These are phyloP conservation scores for Naganishia sp. DNA, from an alignment of 1,284 basidiomycete species.

Conservation along the genomic window DNA sequence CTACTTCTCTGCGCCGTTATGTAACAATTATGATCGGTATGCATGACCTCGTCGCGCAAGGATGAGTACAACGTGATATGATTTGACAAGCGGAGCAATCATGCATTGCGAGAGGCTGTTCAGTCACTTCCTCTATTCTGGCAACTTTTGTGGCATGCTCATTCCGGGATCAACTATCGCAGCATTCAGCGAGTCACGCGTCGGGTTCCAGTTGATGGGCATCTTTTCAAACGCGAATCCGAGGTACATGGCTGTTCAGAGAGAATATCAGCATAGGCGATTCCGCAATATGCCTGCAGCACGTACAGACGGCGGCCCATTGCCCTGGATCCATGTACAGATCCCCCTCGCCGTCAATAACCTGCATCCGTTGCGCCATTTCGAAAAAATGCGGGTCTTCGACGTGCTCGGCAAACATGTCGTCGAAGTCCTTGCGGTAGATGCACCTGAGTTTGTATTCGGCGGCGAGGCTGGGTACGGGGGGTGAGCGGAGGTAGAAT, in stretches of 20 bases:
- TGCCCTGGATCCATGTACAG: conserved; percentile 89
- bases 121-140: no score
- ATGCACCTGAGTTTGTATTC: conserved; percentile 75
- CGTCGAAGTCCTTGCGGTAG: conserved; percentile 86
- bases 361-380: conserved; percentile 82
- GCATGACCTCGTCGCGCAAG: no score
- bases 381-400: conserved; percentile 73
- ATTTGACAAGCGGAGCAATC: no score
- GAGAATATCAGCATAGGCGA: neutral
- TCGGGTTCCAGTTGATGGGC: conserved; percentile 24
- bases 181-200: neutral
- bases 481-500: conserved; percentile 43
- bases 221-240: conserved; percentile 29
- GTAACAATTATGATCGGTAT: no score
- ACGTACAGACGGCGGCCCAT: conserved; percentile 94
- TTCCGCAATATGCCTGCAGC: no score
- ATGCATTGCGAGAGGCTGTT: no score
- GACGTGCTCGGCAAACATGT: conserved; percentile 76
- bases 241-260: conserved; percentile 19
- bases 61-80: no score
- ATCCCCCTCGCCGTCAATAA: conserved; percentile 77
- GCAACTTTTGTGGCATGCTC: neutral
- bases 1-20: no score
- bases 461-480: conserved; percentile 67
- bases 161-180: neutral